Evolutionary conservation across 345 rosid genomes (phyloP).

Genomic region (Alliaria petiolata): DNA sequence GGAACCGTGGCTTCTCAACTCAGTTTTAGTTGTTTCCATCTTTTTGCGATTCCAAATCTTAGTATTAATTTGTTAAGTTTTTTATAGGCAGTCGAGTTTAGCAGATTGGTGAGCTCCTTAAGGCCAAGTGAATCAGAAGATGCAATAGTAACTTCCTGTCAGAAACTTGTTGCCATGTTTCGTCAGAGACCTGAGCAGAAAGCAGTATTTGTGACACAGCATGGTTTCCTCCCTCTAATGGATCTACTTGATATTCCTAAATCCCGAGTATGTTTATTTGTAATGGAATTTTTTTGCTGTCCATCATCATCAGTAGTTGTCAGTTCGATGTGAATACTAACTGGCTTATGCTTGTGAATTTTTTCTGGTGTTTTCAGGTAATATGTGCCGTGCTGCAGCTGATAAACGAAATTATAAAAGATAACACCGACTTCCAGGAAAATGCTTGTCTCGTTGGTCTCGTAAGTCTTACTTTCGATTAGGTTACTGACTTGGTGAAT

Average conservation of each 20-base stretch:
- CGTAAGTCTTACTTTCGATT: constrained; percentile 42
- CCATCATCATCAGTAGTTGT: constrained; percentile 6
- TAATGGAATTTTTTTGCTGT: neutral
- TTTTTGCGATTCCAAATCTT: neutral
- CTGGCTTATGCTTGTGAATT: constrained; percentile 16
- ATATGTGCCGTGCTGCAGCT: constrained; percentile 89
- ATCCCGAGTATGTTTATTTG: constrained; percentile 54
- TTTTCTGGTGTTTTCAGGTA: constrained; percentile 50
- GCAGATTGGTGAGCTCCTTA: constrained; percentile 72
- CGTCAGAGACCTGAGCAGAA: constrained; percentile 93
- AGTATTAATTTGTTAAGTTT: constrained; percentile 20
- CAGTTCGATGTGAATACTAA: neutral
- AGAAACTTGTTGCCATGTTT: constrained; percentile 70
- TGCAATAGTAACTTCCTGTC: constrained; percentile 73
- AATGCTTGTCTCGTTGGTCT: constrained; percentile 97
- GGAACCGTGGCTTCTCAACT: neutral
- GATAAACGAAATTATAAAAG: constrained; percentile 77
- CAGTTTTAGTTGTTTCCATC: neutral
- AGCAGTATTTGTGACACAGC: constrained; percentile 77
- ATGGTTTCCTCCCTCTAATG: constrained; percentile 84
- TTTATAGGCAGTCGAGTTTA: constrained; percentile 83
- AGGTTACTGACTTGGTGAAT: constrained; percentile 8
- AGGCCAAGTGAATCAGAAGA: constrained; percentile 87
- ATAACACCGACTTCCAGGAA: constrained; percentile 80
- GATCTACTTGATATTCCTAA: constrained; percentile 89